These are phyloP conservation scores for Benincasa hispida DNA, from an alignment of 306 rosid genomes.

Conservation along the genomic window DNA sequence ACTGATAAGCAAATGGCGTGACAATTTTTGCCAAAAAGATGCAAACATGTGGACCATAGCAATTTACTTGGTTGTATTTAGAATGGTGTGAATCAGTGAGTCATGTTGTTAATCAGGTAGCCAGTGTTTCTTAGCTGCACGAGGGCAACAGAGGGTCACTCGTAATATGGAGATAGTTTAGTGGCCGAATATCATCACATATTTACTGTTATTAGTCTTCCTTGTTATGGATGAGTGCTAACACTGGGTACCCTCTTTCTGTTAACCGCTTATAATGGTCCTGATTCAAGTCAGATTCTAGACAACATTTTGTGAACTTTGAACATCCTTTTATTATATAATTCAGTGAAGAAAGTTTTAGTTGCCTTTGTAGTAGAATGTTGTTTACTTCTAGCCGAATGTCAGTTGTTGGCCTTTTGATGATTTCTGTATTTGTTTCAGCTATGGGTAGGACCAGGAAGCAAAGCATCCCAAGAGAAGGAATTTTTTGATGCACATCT, in stretches of 20 bases:
- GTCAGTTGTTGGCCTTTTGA: background rate
- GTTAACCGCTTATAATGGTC: background rate
- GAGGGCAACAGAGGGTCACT: background rate
- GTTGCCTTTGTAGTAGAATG: background rate
- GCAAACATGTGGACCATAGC: background rate
- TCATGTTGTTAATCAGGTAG: background rate
- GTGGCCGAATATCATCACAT: background rate
- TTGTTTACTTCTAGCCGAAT: background rate
- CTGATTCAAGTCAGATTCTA: background rate
- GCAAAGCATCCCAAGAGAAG: constrained; percentile 89
- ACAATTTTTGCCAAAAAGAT: background rate
- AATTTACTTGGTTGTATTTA: background rate
- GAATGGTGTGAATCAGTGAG: background rate
- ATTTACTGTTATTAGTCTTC: background rate
- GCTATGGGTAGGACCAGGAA: constrained; percentile 99
- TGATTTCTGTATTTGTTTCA: constrained; percentile 23
- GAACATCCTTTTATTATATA: background rate
- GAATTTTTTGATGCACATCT: constrained; percentile 79
- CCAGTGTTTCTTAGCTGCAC: background rate
- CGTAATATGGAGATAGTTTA: background rate
- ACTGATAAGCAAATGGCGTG: background rate
- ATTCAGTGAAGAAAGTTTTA: background rate
- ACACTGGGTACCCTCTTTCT: background rate
- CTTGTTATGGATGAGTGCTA: constrained; percentile 2
- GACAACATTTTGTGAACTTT: background rate